A percentile compares a stretch with the other conserved stretches of the same genome.
phyloP scores from a whole-genome alignment of 768 basidiomycete species.

The Lentinula detonsa region DNA sequence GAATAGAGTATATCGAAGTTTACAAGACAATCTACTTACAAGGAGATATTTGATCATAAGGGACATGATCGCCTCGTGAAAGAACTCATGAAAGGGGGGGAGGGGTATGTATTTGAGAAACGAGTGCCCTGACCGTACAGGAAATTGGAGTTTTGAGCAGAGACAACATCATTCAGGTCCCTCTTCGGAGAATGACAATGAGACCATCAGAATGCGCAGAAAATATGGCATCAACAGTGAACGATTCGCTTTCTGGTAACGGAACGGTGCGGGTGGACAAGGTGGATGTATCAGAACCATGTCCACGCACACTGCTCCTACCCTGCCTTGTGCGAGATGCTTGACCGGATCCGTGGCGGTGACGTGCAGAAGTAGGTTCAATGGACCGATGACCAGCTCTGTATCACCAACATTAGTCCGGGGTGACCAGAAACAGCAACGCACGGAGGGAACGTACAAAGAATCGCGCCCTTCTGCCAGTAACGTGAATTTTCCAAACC shows the following conservation, averaged over 20 bases:
- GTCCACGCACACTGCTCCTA: not conserved
- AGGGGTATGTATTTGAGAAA: not conserved
- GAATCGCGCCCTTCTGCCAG: slow-evolving; percentile 57
- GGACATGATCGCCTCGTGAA: not conserved
- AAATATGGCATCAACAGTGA: slow-evolving; percentile 75
- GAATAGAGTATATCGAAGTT: not conserved
- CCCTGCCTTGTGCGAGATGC: not conserved
- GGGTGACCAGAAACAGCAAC: not conserved
- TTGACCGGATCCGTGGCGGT: not conserved
- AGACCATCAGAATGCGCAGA: slow-evolving; percentile 83
- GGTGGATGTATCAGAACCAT: not conserved
- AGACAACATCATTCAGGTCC: slow-evolving; percentile 15
- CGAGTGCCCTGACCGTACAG: not conserved
- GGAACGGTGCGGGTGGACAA: not conserved
- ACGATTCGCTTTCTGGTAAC: slow-evolving; percentile 17
- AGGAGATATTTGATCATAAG: not conserved
- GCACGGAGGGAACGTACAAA: slow-evolving; percentile 30
- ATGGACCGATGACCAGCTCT: not conserved
- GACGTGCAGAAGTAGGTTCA: not conserved
- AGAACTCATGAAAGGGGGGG: not conserved
- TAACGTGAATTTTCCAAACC: slow-evolving; percentile 66
- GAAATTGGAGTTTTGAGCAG: not conserved
- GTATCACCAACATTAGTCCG: not conserved
- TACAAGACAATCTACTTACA: not conserved
- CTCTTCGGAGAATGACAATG: slow-evolving; percentile 67